phyloP scores from a whole-genome alignment of 1,284 basidiomycete genomes.

The Heterobasidion occidentale region DNA sequence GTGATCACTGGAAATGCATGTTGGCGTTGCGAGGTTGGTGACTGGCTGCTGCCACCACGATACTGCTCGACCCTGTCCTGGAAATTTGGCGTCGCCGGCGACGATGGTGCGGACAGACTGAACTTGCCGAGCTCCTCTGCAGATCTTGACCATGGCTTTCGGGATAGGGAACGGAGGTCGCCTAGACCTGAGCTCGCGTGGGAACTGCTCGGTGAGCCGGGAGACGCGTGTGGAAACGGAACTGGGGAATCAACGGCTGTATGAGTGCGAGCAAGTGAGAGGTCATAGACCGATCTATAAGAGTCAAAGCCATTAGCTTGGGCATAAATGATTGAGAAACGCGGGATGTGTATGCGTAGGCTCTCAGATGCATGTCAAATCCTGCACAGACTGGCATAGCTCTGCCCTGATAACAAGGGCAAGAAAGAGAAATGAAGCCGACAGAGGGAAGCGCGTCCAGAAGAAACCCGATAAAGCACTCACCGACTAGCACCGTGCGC shows the following conservation, averaged over 20 bases:
- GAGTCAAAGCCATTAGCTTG: slow-evolving; percentile 9
- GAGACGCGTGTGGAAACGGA: slow-evolving; percentile 32
- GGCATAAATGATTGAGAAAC: neutral
- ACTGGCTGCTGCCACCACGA: slow-evolving; percentile 26
- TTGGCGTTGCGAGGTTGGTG: slow-evolving; percentile 22
- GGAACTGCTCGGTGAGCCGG: slow-evolving; percentile 12
- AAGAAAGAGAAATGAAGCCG: neutral
- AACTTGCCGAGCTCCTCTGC: slow-evolving; percentile 68
- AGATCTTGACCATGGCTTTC: slow-evolving; percentile 69
- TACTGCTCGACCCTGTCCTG: slow-evolving; percentile 58
- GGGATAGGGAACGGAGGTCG: slow-evolving; percentile 60
- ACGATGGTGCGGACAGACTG: slow-evolving; percentile 25
- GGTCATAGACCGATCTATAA: slow-evolving; percentile 58
- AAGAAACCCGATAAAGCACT: slow-evolving; percentile 16
- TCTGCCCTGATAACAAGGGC: no score
- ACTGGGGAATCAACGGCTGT: slow-evolving; percentile 37
- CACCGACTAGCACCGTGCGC: slow-evolving; percentile 40
- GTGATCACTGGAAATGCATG: slow-evolving; percentile 40
- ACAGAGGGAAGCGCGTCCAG: neutral
- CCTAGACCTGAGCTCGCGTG: slow-evolving; percentile 34
- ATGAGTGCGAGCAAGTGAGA: slow-evolving; percentile 40
- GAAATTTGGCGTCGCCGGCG: slow-evolving; percentile 41
- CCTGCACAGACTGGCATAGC: no score
- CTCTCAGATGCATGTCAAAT: no score
- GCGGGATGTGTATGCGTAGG: neutral